Evolutionary conservation across 2,329 filamentous ascomycete genomes (phyloP).

Genomic region (Aschersonia sp.): DNA sequence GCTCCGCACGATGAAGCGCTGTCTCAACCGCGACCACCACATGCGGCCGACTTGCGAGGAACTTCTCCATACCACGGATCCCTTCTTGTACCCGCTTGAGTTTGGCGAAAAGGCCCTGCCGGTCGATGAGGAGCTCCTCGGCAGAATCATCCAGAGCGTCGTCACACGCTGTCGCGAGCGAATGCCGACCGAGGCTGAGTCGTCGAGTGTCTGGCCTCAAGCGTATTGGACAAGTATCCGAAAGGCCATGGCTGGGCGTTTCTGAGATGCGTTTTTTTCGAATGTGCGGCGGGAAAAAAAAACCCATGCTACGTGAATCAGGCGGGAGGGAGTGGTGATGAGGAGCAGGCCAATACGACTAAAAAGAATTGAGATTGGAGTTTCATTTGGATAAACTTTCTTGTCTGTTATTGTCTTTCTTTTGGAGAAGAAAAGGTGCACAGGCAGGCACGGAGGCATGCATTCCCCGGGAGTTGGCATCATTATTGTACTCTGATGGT

Average conservation of each 20-base stretch:
- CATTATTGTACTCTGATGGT: background rate
- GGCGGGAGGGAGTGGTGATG: too few species aligned
- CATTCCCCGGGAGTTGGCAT: too few species aligned
- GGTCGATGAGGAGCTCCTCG: slow-evolving; percentile 47
- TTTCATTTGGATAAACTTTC: slow-evolving; percentile 7
- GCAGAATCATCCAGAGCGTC: slow-evolving; percentile 48
- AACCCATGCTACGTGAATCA: too few species aligned
- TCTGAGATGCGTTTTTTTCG: slow-evolving; percentile 6
- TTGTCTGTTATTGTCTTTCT: slow-evolving; percentile 6
- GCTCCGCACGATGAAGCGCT: slow-evolving; percentile 46
- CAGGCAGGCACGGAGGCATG: background rate
- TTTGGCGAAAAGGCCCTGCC: slow-evolving; percentile 39
- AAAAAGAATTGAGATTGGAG: slow-evolving; percentile 7
- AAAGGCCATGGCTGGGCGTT: slow-evolving; percentile 28
- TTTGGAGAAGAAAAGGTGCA: background rate
- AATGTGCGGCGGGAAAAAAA: too few species aligned
- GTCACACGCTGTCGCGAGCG: slow-evolving; percentile 42
- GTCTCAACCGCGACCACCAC: slow-evolving; percentile 46
- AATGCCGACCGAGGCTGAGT: slow-evolving; percentile 43
- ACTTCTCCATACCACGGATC: slow-evolving; percentile 42
- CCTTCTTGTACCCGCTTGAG: slow-evolving; percentile 50
- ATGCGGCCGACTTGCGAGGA: slow-evolving; percentile 50
- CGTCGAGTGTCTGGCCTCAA: slow-evolving; percentile 39
- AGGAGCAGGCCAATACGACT: background rate
- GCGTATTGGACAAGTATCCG: slow-evolving; percentile 47